Percentiles rank a stretch among this genome's conserved stretches.
These are phyloP conservation scores for Hippophae rhamnoides DNA, from an alignment of 306 rosid genomes.

Conservation along the genomic window DNA sequence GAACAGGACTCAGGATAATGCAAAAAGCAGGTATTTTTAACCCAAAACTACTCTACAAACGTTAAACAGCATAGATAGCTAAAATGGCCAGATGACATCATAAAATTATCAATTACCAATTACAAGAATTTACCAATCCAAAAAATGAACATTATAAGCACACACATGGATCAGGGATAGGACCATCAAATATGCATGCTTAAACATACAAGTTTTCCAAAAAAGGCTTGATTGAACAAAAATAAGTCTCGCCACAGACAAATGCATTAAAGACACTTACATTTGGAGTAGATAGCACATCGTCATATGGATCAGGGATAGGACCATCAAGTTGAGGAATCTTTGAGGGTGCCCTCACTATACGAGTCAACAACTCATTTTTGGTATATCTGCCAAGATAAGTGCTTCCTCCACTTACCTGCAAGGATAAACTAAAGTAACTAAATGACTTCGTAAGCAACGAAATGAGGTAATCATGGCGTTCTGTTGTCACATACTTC, in stretches of 20 bases:
- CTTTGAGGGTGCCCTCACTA: slow-evolving; percentile 38
- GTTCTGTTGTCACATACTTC: neutral
- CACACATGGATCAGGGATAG: too few species aligned
- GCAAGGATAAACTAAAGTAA: slow-evolving; percentile 24
- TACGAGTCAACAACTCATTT: slow-evolving; percentile 29
- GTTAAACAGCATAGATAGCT: too few species aligned
- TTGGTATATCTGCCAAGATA: slow-evolving; percentile 33
- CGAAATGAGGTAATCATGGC: neutral
- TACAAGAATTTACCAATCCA: too few species aligned
- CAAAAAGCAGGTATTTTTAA: too few species aligned
- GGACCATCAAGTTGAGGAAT: slow-evolving; percentile 98
- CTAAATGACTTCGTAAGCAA: slow-evolving; percentile 2
- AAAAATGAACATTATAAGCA: too few species aligned
- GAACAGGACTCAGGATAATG: too few species aligned
- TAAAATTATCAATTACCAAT: too few species aligned
- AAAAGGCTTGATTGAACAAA: too few species aligned
- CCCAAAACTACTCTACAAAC: too few species aligned
- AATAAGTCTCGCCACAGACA: neutral
- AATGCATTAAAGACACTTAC: slow-evolving; percentile 33
- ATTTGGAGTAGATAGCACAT: slow-evolving; percentile 87
- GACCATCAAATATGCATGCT: too few species aligned
- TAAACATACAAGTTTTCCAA: too few species aligned
- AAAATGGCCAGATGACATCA: too few species aligned
- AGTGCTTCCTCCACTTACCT: slow-evolving; percentile 57
- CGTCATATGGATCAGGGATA: slow-evolving; percentile 76